phyloP scores from a whole-genome alignment of 129 eudicot species.

The Oenanthe sinensis region DNA sequence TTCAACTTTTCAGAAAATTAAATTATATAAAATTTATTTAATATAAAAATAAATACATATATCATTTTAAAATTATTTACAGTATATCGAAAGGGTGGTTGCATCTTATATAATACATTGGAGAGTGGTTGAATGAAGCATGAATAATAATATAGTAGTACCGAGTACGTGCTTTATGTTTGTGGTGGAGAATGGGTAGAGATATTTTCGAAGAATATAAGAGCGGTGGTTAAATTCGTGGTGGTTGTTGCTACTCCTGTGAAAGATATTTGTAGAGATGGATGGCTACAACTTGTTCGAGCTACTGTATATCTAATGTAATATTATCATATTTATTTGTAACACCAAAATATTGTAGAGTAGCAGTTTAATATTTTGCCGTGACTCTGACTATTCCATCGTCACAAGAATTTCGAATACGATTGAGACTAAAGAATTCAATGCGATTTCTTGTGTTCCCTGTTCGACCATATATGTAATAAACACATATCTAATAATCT shows the following conservation, averaged over 20 bases:
- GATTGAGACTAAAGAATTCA: neutral
- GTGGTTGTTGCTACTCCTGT: neutral
- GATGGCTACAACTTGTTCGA: neutral
- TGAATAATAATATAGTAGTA: too few relatives aligned
- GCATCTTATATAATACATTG: too few relatives aligned
- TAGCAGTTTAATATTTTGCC: neutral
- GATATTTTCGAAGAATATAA: neutral
- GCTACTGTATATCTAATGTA: neutral
- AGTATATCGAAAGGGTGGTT: neutral
- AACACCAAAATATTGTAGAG: neutral
- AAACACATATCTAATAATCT: too few relatives aligned
- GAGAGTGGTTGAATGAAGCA: too few relatives aligned
- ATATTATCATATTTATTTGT: neutral
- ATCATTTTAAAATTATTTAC: too few relatives aligned
- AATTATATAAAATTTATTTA: too few relatives aligned
- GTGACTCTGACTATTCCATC: neutral
- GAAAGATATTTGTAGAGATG: neutral
- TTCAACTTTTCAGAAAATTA: too few relatives aligned
- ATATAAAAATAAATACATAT: too few relatives aligned
- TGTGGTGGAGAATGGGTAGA: constrained; percentile 2
- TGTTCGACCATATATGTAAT: too few relatives aligned
- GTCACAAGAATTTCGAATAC: neutral
- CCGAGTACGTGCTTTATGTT: neutral
- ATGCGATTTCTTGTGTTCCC: neutral
- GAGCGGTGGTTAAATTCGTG: neutral